These are phyloP conservation scores for Auriscalpium microsporum DNA, from an alignment of 768 basidiomycete genomes.

Conservation along the genomic window DNA sequence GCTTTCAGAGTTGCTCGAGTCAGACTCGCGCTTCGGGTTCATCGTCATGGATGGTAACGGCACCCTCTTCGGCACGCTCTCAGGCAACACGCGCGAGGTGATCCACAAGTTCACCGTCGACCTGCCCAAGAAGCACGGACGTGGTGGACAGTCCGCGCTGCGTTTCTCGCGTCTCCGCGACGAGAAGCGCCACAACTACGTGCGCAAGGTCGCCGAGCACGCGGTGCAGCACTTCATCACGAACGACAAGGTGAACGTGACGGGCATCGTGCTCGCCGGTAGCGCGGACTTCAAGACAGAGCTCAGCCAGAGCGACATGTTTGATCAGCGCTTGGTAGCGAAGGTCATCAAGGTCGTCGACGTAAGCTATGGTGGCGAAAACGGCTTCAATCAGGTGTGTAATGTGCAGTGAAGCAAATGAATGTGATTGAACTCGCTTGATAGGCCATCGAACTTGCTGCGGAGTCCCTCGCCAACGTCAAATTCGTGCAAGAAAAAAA, in stretches of 20 bases:
- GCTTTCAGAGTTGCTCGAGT: conserved; percentile 91
- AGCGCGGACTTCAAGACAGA: conserved; percentile 99
- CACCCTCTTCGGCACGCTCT: conserved; percentile 88
- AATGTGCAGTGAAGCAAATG: neutral
- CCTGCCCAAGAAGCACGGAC: conserved; percentile 98
- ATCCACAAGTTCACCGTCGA: conserved; percentile 99
- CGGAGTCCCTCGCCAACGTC: conserved; percentile 94
- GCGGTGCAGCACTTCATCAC: conserved; percentile 98
- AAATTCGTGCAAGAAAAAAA: conserved; percentile 99
- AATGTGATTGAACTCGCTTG: neutral
- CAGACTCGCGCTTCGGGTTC: conserved; percentile 96
- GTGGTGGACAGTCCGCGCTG: conserved; percentile 98
- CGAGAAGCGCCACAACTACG: conserved; percentile 99
- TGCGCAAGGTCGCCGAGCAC: conserved; percentile 94
- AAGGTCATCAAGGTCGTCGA: conserved; percentile 98
- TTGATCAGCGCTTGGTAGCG: conserved; percentile 77
- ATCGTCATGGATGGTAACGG: conserved; percentile 99
- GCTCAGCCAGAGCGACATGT: conserved; percentile 92
- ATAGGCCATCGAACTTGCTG: conserved; percentile 93
- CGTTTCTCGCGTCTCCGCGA: conserved; percentile 99
- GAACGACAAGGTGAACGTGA: conserved; percentile 96
- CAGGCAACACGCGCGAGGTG: conserved; percentile 95
- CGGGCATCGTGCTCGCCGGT: conserved; percentile 91
- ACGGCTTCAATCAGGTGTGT: conserved; percentile 96
- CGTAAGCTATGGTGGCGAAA: conserved; percentile 97